Evolutionary conservation across 306 rosid species (phyloP), one percentile per base, ranked within the genome.

Genomic region (Myrica gale): DNA sequence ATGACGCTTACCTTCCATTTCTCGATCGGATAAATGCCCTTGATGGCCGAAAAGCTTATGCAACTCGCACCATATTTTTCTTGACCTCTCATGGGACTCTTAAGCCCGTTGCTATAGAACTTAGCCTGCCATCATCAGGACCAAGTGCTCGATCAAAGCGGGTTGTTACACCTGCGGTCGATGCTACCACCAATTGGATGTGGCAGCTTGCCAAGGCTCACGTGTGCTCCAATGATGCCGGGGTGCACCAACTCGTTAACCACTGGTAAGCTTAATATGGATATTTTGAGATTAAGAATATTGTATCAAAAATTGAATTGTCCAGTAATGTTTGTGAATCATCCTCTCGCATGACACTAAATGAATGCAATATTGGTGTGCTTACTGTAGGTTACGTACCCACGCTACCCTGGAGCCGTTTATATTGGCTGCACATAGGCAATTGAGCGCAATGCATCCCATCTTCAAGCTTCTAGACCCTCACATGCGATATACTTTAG

Each of bases 141-240:
- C 95, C 90, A 20, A 85, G 83, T 65, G 85, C 84, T 0, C 79
- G 89, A 20, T 82, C 90, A 5, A 92, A 92, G 78, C 96, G 87
- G 0, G 90, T 95, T 2, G 82, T 92, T 63, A 89, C 92, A 5
- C 92, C 96, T 12, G 87, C 96, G 0, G 73, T 71, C 0, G 97
- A 95, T 61, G 99, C 99, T 13, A 89, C 99, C 2, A 69, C 90
- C 75, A 88, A 83, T 69, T 95, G 99, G 99, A 17, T 60, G 20
- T 95, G 99, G 99, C 91, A 87, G 83, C 93, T 95, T 60, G 99
- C 99, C 21, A 95, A 95, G 86, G 91, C 97, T 5, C 99, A 95
- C 43, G 96, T 90, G 44, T 86, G 93, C 78, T 72, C 95, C 83
- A 95, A 95, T 32, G 99, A 95, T 47, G 97, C 93, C 1, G 99